Evolutionary conservation across 2,329 filamentous ascomycete species (phyloP).

Genomic region (Clarireedia hainanense): DNA sequence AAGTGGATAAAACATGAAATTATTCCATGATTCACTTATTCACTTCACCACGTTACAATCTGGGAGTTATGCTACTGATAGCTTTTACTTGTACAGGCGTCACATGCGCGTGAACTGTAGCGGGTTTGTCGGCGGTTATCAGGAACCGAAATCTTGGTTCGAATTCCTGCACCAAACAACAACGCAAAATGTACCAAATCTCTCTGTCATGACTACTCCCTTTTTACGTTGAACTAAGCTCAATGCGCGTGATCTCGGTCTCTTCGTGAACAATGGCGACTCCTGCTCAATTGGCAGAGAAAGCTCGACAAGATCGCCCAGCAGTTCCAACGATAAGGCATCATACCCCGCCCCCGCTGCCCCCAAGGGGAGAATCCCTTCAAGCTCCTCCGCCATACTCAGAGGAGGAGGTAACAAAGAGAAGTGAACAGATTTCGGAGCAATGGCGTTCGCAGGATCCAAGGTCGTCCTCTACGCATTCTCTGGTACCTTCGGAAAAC

Average conservation of each 20-base stretch:
- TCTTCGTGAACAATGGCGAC: constrained; percentile 13
- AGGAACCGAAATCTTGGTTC: too few species aligned
- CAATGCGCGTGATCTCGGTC: neutral
- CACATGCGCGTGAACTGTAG: too few species aligned
- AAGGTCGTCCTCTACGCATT: constrained; percentile 29
- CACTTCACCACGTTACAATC: too few species aligned
- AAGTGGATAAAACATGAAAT: too few species aligned
- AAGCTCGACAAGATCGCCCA: constrained; percentile 12
- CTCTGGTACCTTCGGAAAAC: constrained; percentile 26
- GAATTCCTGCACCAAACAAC: too few species aligned
- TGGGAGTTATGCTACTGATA: too few species aligned
- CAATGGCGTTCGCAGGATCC: constrained; percentile 30
- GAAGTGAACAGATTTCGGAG: constrained; percentile 24
- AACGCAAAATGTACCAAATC: too few species aligned
- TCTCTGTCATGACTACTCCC: neutral
- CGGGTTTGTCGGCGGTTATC: too few species aligned
- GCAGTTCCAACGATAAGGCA: constrained; percentile 5
- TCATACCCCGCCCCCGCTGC: constrained; percentile 21
- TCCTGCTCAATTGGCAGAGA: constrained; percentile 19
- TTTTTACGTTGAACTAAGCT: neutral
- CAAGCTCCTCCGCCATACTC: constrained; percentile 26
- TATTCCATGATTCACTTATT: too few species aligned
- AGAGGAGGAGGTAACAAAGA: constrained; percentile 20
- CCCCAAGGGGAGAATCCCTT: constrained; percentile 18
- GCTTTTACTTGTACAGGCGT: too few species aligned